Base-by-base conservation (phyloP, 352 stramenopile species). In the Phytopythium montanum region DNA sequence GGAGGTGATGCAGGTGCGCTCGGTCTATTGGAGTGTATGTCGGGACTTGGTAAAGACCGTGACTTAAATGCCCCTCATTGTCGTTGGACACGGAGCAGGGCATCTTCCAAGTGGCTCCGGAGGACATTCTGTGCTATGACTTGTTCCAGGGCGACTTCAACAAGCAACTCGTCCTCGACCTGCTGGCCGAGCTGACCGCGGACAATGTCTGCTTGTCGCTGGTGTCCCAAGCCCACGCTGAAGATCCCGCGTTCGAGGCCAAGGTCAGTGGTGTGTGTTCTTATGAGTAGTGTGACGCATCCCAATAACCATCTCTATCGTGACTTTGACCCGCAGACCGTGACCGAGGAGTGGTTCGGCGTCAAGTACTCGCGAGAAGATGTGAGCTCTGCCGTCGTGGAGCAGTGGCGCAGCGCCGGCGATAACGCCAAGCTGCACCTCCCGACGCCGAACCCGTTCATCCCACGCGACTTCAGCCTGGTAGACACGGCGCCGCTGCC, bases 401-500 rank as follows among this genome's bases (percentile, higher is more conserved):
- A 66, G 19, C 46, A 50, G 39, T 92, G 82, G 82, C 74, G 69
- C 54, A 65, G 54, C 23, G 66, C 60, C 26, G 55, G 51, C 23
- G 39, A 44, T 36, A 88, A 89, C 48, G 16, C 66, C 0, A 72
- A 76, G 48, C 66, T 92, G 53, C 65, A 73, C 42, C 62, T 90
- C n/a, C 81, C 77, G 34, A 71, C 64, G 34, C 73, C 60, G 25
- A 92, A 92, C 56, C 77, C 72, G 46, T 92, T 90, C 61, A 90
- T 92, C 57, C 81, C 83, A 25, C 68, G 62, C 21, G 74, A 92
- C 59, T 87, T 92, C 33, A 66, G 76, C n/a, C 66, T 91, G 21
- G 59, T 91, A 16, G 61, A 75, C 9, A 60, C 67, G 13, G 54
- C 60, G 38, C 54, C 54, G 19, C 58, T 64, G 21, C 50, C 51